A percentile compares a stretch with the other conserved stretches of the same genome.
Evolutionary conservation across 495 filamentous ascomycete genomes (phyloP).

Genomic region (Aspergillus incahuasiensis): DNA sequence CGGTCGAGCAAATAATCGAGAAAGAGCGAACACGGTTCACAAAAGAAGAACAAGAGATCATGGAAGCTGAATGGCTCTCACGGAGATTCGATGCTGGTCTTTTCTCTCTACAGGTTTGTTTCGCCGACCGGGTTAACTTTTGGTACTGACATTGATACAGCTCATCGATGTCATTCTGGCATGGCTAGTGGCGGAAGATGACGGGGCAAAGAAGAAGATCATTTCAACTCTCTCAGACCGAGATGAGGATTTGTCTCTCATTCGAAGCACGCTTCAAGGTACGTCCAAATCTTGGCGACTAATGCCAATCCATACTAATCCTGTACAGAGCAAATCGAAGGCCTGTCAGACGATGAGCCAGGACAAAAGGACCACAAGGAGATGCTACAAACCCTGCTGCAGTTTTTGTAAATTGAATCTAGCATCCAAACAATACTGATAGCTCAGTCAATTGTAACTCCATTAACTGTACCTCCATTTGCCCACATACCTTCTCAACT

Average conservation of each 20-base stretch:
- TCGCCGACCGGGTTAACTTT: not conserved
- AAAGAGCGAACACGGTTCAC: conserved; percentile 45
- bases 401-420: conserved; percentile 45
- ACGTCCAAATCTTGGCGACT: conserved; percentile 14
- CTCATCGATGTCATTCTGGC: conserved; percentile 83
- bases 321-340: conserved; percentile 55
- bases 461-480: no score
- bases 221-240: conserved; percentile 57
- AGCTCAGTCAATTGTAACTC: no score
- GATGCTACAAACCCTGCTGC: conserved; percentile 65
- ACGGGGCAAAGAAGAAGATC: conserved; percentile 67
- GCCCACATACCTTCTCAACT: no score
- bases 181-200: conserved; percentile 91
- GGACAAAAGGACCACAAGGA: conserved; percentile 59
- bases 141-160: conserved; percentile 21
- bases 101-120: conserved; percentile 65
- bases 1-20: conserved; percentile 64
- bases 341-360: conserved; percentile 51
- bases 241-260: conserved; percentile 57
- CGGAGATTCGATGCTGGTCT: conserved; percentile 81
- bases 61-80: conserved; percentile 77
- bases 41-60: conserved; percentile 56
- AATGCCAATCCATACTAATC: conserved; percentile 17
- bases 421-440: not conserved
- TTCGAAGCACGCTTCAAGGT: conserved; percentile 69